These are phyloP conservation scores for Cinnamomum chago DNA, from an alignment of 164 flowering plant species.

Conservation along the genomic window DNA sequence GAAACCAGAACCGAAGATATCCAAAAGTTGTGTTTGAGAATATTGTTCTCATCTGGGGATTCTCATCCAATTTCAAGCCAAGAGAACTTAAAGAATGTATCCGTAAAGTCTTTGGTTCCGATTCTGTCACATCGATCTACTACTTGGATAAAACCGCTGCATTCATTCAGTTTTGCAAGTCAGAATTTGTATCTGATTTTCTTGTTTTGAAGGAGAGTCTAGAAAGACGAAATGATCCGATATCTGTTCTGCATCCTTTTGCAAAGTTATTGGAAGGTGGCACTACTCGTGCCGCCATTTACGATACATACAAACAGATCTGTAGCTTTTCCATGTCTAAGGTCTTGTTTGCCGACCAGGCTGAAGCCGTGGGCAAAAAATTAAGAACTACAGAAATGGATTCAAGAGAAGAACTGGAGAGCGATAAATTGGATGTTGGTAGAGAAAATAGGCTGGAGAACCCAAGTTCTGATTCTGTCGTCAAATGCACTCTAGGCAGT, in stretches of 20 bases:
- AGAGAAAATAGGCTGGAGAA: slow-evolving; percentile 3
- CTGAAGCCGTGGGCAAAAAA: slow-evolving; percentile 47
- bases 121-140: slow-evolving; percentile 48
- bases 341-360: slow-evolving; percentile 73
- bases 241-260: slow-evolving; percentile 74
- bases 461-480: slow-evolving; percentile 4
- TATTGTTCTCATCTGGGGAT: slow-evolving; percentile 72
- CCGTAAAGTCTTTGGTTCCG: slow-evolving; percentile 52
- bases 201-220: slow-evolving; percentile 54
- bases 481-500: background rate
- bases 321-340: slow-evolving; percentile 64
- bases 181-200: slow-evolving; percentile 56
- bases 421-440: background rate
- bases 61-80: slow-evolving; percentile 51
- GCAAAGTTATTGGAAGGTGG: slow-evolving; percentile 65
- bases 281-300: slow-evolving; percentile 51
- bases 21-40: slow-evolving; percentile 40
- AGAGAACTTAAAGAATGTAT: slow-evolving; percentile 51
- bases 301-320: slow-evolving; percentile 68
- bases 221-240: slow-evolving; percentile 41
- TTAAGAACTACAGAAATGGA: slow-evolving; percentile 30
- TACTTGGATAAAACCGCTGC: slow-evolving; percentile 74
- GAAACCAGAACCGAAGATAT: slow-evolving; percentile 18
- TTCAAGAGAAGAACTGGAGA: slow-evolving; percentile 8
- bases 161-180: slow-evolving; percentile 64